A percentile compares a stretch with the other conserved stretches of the same genome.
Conservation (phyloP, 257 asterid genomes). For the Fraxinus quadrangulata region DNA sequence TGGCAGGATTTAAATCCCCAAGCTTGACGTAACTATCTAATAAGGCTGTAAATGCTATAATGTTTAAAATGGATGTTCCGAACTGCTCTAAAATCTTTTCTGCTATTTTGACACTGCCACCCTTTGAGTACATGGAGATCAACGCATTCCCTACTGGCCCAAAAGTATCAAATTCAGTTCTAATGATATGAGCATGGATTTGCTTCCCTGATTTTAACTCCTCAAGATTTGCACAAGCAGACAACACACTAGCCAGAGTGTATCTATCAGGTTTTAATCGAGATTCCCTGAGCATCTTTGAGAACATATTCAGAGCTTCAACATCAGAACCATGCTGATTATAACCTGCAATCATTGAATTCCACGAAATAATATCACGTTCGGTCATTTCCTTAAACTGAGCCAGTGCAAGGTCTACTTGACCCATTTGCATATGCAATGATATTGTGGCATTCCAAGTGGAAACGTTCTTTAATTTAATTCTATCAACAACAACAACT, state of each 20-base stretch:
- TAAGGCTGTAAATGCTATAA: slow-evolving; percentile 77
- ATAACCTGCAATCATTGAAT: slow-evolving; percentile 75
- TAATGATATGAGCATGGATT: slow-evolving; percentile 60
- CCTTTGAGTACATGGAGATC: slow-evolving; percentile 77
- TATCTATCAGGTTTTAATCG: slow-evolving; percentile 57
- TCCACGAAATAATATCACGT: slow-evolving; percentile 77
- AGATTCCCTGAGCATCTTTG: slow-evolving; percentile 55
- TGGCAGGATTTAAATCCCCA: slow-evolving; percentile 78
- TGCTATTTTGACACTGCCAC: slow-evolving; percentile 66
- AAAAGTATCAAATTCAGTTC: slow-evolving; percentile 47
- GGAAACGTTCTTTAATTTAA: slow-evolving; percentile 54
- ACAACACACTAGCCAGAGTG: slow-evolving; percentile 67
- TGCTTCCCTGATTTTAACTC: slow-evolving; percentile 60
- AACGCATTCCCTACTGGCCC: slow-evolving; percentile 77
- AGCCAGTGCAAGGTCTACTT: slow-evolving; percentile 51
- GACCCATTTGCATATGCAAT: slow-evolving; percentile 63
- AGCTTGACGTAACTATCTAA: slow-evolving; percentile 78
- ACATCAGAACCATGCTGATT: slow-evolving; percentile 64
- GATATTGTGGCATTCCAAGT: slow-evolving; percentile 69
- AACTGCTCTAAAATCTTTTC: slow-evolving; percentile 38
- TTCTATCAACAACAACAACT: slow-evolving; percentile 49
- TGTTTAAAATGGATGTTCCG: slow-evolving; percentile 45
- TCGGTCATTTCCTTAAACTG: slow-evolving; percentile 69
- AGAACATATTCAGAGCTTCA: slow-evolving; percentile 57
- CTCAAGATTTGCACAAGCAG: slow-evolving; percentile 73